Evolutionary conservation across 805 yeast species (phyloP), one percentile per base, ranked within the genome.

Genomic region (Hanseniaspora mollemarum): DNA sequence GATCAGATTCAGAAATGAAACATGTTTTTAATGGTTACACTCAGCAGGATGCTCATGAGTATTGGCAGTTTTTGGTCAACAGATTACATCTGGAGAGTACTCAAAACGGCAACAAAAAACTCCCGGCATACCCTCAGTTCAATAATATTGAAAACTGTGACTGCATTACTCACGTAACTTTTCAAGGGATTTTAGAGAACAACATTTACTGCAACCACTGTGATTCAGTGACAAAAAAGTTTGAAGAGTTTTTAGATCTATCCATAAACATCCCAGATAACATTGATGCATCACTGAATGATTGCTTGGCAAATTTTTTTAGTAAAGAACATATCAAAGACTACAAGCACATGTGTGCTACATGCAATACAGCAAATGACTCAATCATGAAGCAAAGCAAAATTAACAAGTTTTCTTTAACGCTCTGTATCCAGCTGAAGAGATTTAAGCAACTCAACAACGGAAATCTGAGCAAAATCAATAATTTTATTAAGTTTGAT

Each of bases 21-120:
- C 77, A 83, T 56, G 76, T 87, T 31, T 74, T 92, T 53, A 95
- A 96, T 0, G 99, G 99, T 1, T 88, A 88, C 57, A 83, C 92
- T 32, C 96, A 92, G 65, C 99, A 92, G 66, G 99, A 92, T 63
- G 97, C 98, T 0, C 99, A 92, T 66, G 99, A 92, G 65, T 92
- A 90, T 65, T 82, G 94, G 82, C 96, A 92, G 62, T 88, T 90
- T 62, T 61, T 90, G 26, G 71, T 90, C 35, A 84, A 90, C 64
- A 94, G 87, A 65, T 66, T 92, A 52, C 98, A 92, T 52, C 59
- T 61, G 36, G 72, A 67, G 32, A 57, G 44, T 16, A 56, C 54
- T 10, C 54, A 57, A 15, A 54, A 56, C 28, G 55, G 55, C 4
- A 51, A 36, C n/a, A 54, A 51, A 10, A 43, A 40, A 29, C 37